A percentile compares a stretch with the other conserved stretches of the same genome.
Conservation (phyloP, 1,284 basidiomycete species). For the Xerocomus cyaneibrunnescens region DNA sequence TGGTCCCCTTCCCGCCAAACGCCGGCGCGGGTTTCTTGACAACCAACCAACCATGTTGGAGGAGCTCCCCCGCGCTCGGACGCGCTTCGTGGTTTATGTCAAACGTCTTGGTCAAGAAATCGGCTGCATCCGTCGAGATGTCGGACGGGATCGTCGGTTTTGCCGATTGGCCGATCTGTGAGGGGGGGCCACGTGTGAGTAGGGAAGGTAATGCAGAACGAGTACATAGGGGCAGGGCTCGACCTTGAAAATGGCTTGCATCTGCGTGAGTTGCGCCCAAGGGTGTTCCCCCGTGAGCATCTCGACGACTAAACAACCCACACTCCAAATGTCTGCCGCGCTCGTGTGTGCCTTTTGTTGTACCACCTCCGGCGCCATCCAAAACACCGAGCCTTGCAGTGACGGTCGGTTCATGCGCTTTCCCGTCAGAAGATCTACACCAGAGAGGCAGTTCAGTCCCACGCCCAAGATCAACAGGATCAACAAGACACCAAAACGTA, state of each 20-base stretch:
- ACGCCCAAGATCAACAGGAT: background rate
- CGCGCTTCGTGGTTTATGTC: conserved; percentile 82
- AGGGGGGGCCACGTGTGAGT: background rate
- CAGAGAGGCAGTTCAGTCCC: background rate
- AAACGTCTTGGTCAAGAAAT: conserved; percentile 84
- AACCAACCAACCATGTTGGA: conserved; percentile 73
- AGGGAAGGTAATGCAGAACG: background rate
- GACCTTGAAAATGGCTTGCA: conserved; percentile 98
- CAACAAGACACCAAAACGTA: background rate
- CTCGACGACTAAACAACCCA: conserved; percentile 96
- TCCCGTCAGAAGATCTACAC: conserved; percentile 70
- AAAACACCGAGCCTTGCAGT: conserved; percentile 95
- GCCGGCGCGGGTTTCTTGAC: conserved; percentile 36
- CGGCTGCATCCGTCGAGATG: conserved; percentile 81
- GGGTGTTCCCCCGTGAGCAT: conserved; percentile 99
- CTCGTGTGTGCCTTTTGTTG: conserved; percentile 93
- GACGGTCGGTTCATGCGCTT: conserved; percentile 85
- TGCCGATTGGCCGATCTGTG: conserved; percentile 82
- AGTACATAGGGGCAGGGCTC: conserved; percentile 14
- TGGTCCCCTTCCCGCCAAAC: conserved; percentile 11
- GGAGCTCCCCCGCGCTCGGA: conserved; percentile 75
- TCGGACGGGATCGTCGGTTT: conserved; percentile 86
- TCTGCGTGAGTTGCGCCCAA: conserved; percentile 97
- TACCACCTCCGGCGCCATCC: conserved; percentile 99
- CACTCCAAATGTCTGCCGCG: conserved; percentile 98